Evolutionary conservation across 75 land plant species (phyloP), one percentile per base, ranked within the genome.

Genomic region (Larix kaempferi): DNA sequence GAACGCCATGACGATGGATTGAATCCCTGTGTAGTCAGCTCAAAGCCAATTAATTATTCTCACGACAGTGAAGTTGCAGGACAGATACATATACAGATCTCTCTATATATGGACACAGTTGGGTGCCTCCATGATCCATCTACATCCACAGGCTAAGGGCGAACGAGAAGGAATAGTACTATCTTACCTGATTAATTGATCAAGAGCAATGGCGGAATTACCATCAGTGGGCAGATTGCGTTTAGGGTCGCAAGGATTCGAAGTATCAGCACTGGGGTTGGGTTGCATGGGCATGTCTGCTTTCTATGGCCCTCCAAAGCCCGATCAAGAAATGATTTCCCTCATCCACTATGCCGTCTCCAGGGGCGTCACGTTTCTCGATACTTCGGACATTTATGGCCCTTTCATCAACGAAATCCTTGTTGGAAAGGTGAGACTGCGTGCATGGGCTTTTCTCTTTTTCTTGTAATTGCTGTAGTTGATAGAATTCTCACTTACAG

Each of bases 261-360:
- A 86, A 82, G 92, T 88, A 10, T 90, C 92, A 15, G 74, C 56
- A 4, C 92, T 82, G 57, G 91, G 91, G 4, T 75, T 90, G 25
- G 92, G 92, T 12, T 90, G 92, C 72, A 90, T 90, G 92, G 86
- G 91, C 60, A 82, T 90, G 91, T 81, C 92, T 7, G 83, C 82
- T 64, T 66, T 79, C 82, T 88, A 84, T 56, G 91, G 91, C 63
- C 75, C 83, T 3, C 82, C 91, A 8, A 88, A 88, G 76, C 76
- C 88, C 15, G 91, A 90, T 15, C 73, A 78, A 41, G 88, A 83
- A 29, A 85, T 88, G 92, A 85, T 88, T 75, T 14, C 57, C 19
- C 85, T 90, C 65, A 88, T 90, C 41, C 91, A 77, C 71, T 80
- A 85, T 60, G 92, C 92, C 57, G 66, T 90, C 74, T 66, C 77